Evolutionary conservation across 345 rosid genomes (phyloP), one percentile per base, ranked within the genome.

Genomic region (Gossypium bickii): DNA sequence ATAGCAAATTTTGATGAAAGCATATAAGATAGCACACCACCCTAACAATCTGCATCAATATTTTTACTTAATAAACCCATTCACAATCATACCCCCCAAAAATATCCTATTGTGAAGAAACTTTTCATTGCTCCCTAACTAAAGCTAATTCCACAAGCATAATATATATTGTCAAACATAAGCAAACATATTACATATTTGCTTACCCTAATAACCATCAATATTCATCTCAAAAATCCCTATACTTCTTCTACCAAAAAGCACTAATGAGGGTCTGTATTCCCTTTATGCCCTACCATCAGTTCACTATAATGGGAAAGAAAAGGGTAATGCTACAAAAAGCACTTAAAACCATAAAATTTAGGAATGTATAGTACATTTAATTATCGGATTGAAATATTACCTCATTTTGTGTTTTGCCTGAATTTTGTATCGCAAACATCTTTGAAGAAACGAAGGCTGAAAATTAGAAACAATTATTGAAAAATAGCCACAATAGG

Each of bases 381-480:
- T 5, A 65, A 56, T 55, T 22, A 12, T 51, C 25, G 29, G 58
- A 34, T 47, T 9, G 22, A 44, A 76, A 12, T 27, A 71, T 60
- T 86, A 96, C 99, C 99, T 93, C 74, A 85, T 85, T 68, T 82
- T 90, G 83, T 85, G 87, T 77, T 87, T 96, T 67, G 90, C 92
- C 80, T 90, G 97, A 75, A 96, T 88, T 85, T 89, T 89, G 87
- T 96, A 96, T 62, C 71, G 83, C 87, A 96, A 77, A 78, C 92
- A 90, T 89, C 99, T 86, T 82, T 92, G 99, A 61, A 88, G 92
- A 86, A 90, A 93, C 43, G 77, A 81, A 52, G 98, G 97, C 98
- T 93, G 78, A 81, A 66, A 61, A 49, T n/a, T 27, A 12, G 7
- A 7, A 45, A 24, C 16, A 9, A 51, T n/a, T 2, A 29, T 11